These are phyloP conservation scores for Moesziomyces globuligerus DNA, from an alignment of 1,284 basidiomycete genomes.

Conservation along the genomic window DNA sequence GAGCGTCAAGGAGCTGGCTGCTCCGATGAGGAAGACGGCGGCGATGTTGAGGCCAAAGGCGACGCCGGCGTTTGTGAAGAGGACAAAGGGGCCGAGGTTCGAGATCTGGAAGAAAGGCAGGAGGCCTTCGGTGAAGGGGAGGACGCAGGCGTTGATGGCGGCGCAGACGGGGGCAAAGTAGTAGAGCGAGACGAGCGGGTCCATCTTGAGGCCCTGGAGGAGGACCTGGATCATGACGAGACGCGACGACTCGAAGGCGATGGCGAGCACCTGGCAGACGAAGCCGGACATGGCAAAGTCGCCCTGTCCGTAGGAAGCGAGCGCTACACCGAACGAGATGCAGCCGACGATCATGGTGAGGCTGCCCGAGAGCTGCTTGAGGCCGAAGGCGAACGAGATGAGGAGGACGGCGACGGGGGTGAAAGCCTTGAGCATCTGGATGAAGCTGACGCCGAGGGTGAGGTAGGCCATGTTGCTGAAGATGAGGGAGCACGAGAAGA, in stretches of 20 bases:
- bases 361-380: conserved; percentile 85
- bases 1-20: conserved; percentile 84
- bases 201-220: conserved; percentile 93
- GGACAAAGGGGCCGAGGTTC: conserved; percentile 78
- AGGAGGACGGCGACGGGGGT: conserved; percentile 94
- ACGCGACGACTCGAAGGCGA: conserved; percentile 84
- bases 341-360: conserved; percentile 85
- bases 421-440: conserved; percentile 99
- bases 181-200: conserved; percentile 92
- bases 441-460: conserved; percentile 88
- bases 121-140: conserved; percentile 90
- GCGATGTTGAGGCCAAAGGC: conserved; percentile 93
- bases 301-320: conserved; percentile 87
- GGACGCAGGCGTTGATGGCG: conserved; percentile 81
- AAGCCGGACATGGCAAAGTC: conserved; percentile 88
- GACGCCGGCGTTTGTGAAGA: conserved; percentile 84
- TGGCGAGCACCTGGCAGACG: conserved; percentile 70
- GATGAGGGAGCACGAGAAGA: conserved; percentile 91
- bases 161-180: conserved; percentile 83
- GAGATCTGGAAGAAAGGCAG: conserved; percentile 82
- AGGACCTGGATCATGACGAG: conserved; percentile 96
- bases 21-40: conserved; percentile 92
- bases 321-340: conserved; percentile 89
- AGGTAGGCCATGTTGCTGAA: conserved; percentile 94
- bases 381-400: conserved; percentile 88